Conservation (phyloP, 2,329 filamentous ascomycete species). For the Colletotrichum zoysiae region DNA sequence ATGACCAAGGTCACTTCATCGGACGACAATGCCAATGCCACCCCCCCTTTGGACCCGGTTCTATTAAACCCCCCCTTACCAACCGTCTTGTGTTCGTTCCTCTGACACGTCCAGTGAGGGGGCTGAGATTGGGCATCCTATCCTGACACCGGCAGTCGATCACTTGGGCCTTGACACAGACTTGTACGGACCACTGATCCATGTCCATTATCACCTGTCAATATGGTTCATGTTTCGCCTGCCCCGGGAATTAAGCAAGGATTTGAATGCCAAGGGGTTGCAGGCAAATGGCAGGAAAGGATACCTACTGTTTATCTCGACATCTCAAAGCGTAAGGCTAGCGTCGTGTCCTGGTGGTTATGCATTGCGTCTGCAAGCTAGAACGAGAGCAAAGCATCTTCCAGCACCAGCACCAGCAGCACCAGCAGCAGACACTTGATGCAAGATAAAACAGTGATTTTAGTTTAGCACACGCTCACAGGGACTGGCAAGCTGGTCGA, state of each 20-base stretch:
- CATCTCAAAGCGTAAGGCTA: conserved; percentile 19
- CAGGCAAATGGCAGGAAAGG: conserved; percentile 19
- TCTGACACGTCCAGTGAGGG: conserved; percentile 17
- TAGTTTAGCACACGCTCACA: background rate
- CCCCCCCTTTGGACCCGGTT: background rate
- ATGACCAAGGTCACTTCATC: conserved; percentile 30
- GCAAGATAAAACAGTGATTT: background rate
- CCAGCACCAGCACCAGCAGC: no score
- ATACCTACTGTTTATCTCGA: conserved; percentile 23
- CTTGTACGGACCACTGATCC: conserved; percentile 19
- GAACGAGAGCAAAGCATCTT: conserved; percentile 12
- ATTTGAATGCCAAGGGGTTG: conserved; percentile 25
- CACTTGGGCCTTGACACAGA: conserved; percentile 31
- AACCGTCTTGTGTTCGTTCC: conserved; percentile 4
- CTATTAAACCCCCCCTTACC: conserved; percentile 5
- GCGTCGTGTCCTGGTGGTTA: background rate
- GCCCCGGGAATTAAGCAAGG: conserved; percentile 1
- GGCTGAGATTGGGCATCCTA: conserved; percentile 21
- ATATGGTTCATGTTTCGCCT: conserved; percentile 18
- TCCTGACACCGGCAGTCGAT: conserved; percentile 38
- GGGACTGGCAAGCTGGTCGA: conserved; percentile 2
- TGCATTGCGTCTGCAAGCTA: conserved; percentile 26
- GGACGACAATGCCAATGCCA: conserved; percentile 24
- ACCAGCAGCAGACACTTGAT: background rate
- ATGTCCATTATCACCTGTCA: conserved; percentile 30